Base-by-base conservation (phyloP, 805 yeast genomes). In the Metschnikowia aberdeeniae region DNA sequence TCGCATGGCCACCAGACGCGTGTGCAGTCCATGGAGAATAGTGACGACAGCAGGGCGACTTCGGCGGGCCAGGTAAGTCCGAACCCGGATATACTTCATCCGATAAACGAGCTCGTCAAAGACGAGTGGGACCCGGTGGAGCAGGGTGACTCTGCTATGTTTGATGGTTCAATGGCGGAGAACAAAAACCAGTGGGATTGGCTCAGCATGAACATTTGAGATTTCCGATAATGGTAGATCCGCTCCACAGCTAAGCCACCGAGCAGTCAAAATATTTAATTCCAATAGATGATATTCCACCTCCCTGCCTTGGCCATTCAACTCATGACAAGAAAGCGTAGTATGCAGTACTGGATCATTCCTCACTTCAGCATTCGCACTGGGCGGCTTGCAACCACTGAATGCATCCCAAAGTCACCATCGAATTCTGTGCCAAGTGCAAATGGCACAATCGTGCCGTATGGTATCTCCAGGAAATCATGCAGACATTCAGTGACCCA, bases 361-460 rank as follows among this genome's bases (percentile, higher is more conserved):
- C 8, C 8, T 22, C 4, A n/a, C 31, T 12, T n/a, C 31, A 29
- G 12, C 5, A n/a, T 7, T n/a, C 31, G 31, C 12, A n/a, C 2
- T 11, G 13, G 13, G 33, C 27, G 29, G 6, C 24, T 17, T 13
- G 26, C 11, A 6, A 12, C 19, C 40, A 27, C 12, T 7, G 14
- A 19, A 49, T 49, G 52, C 39, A 30, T 27, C 93, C 95, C 2
- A 68, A 80, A 36, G 77, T 89, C 2, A 67, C 79, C 4, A 87
- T 89, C 34, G 74, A 78, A 53, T 89, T 83, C 64, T 89, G 97
- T 60, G 84, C 85, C 32, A 79, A 77, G 58, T 89, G 97, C 70
- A 84, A 85, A 57, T 89, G 97, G 97, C 85, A 86, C 55, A 75
- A 87, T 38, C 68, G 97, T 10, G 95, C 96, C 1, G 76, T 87